Conservation (phyloP, 2,329 filamentous ascomycete species). For the Torrubiella hemipterigena region DNA sequence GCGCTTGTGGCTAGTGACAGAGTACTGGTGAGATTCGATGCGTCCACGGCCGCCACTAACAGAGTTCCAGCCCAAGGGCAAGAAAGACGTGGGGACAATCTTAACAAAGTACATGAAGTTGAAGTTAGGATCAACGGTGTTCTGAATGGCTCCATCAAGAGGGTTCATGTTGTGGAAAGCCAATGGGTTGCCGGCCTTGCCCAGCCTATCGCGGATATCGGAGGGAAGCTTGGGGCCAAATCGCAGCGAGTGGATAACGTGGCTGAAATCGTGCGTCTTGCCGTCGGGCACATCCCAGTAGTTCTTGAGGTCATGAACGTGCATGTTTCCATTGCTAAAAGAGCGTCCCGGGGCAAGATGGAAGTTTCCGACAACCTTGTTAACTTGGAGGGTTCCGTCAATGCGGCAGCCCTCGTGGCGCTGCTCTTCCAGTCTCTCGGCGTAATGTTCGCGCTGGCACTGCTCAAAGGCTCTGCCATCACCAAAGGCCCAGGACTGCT, state of each 20-base stretch:
- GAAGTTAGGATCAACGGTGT: conserved; percentile 68
- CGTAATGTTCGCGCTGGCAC: conserved; percentile 89
- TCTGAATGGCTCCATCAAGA: conserved; percentile 68
- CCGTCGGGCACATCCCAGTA: conserved; percentile 68
- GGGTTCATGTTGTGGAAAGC: conserved; percentile 89
- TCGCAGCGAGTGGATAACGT: conserved; percentile 76
- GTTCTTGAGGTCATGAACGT: conserved; percentile 94
- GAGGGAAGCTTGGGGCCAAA: conserved; percentile 89
- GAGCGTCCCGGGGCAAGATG: conserved; percentile 92
- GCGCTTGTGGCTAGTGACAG: conserved; percentile 90
- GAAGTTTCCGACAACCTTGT: conserved; percentile 98
- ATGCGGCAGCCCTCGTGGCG: conserved; percentile 88
- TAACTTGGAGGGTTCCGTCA: conserved; percentile 83
- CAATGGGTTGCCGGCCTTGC: conserved; percentile 44
- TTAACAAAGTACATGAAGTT: conserved; percentile 99
- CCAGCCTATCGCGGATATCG: conserved; percentile 48
- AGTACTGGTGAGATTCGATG: conserved; percentile 97
- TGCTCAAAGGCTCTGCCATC: conserved; percentile 88
- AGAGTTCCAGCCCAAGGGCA: conserved; percentile 80
- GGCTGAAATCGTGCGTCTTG: conserved; percentile 73
- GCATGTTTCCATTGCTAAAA: conserved; percentile 94
- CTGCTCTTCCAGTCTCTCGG: conserved; percentile 76
- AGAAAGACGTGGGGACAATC: conserved; percentile 90
- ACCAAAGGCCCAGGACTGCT: conserved; percentile 86
- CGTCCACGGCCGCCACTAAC: conserved; percentile 50